Conservation (phyloP, 1,139 yeast species). For the Pichia terricola region DNA sequence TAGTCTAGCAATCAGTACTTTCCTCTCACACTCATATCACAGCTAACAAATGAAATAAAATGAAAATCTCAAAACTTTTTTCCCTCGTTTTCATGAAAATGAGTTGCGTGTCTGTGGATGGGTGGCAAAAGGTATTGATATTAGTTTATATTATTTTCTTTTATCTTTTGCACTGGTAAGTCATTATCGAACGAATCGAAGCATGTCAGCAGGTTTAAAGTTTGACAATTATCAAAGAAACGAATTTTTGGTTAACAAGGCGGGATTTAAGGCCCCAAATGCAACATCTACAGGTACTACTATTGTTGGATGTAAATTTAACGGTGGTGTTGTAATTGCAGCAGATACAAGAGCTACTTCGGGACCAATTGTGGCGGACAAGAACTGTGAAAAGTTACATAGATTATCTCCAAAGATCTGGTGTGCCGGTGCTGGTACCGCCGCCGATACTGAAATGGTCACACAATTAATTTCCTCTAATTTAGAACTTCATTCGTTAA, state of each 20-base stretch:
- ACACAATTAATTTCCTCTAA: conserved; percentile 88
- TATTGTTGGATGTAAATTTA: conserved; percentile 88
- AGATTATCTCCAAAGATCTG: conserved; percentile 87
- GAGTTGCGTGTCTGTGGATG: no score
- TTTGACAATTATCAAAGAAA: conserved; percentile 93
- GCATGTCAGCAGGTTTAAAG: conserved; percentile 65
- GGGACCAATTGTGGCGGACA: conserved; percentile 93
- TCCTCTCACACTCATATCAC: no score
- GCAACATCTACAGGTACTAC: conserved; percentile 98
- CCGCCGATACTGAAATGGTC: conserved; percentile 98
- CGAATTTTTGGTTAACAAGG: conserved; percentile 50
- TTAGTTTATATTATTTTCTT: no score
- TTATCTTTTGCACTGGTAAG: no score
- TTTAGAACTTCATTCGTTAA: conserved; percentile 78
- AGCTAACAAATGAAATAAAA: no score
- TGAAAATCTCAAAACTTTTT: no score
- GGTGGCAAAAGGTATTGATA: no score
- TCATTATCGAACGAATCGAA: no score
- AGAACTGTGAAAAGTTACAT: conserved; percentile 94
- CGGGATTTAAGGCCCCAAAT: conserved; percentile 66
- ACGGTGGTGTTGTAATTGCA: conserved; percentile 93
- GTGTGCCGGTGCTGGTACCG: conserved; percentile 99
- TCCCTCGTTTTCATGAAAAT: no score
- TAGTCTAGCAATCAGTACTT: no score
- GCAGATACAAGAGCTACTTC: conserved; percentile 98